These are phyloP conservation scores for Podospora tetraspora DNA, from an alignment of 495 filamentous ascomycete genomes.

Conservation along the genomic window DNA sequence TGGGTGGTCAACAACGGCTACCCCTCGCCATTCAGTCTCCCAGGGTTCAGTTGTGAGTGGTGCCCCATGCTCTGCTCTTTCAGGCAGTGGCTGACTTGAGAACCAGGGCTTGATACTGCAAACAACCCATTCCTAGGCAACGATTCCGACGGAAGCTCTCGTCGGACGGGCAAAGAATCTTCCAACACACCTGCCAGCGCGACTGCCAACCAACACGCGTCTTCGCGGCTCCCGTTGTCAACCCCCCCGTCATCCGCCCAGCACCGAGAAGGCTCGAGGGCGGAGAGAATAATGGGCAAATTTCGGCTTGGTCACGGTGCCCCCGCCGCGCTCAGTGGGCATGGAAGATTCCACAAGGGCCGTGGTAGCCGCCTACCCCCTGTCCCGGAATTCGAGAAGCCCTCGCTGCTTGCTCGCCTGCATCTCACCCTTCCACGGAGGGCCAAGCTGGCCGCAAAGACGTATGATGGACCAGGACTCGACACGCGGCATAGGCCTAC, in stretches of 20 bases:
- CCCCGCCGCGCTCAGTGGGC: constrained; percentile 22
- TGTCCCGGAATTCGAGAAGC: constrained; percentile 12
- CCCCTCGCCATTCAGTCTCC: background rate
- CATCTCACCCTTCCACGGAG: constrained; percentile 30
- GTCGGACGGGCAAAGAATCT: constrained; percentile 2
- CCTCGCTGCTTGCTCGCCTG: constrained; percentile 32
- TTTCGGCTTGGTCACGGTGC: constrained; percentile 27
- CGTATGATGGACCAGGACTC: constrained; percentile 13
- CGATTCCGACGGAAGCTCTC: constrained; percentile 14
- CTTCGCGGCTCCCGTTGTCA: background rate
- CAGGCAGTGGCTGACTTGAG: background rate
- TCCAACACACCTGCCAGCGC: background rate
- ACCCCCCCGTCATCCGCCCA: constrained; percentile 21
- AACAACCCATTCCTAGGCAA: constrained; percentile 8
- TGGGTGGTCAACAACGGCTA: background rate
- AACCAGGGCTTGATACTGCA: constrained; percentile 15
- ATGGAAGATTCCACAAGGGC: constrained; percentile 31
- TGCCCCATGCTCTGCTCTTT: too few relatives aligned
- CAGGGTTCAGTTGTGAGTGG: constrained; percentile 18
- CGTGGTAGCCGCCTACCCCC: constrained; percentile 17
- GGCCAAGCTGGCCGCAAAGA: constrained; percentile 21
- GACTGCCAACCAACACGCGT: background rate
- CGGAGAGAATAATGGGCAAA: constrained; percentile 32
- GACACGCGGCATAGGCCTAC: background rate
- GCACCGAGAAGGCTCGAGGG: constrained; percentile 24